Evolutionary conservation across 2,329 filamentous ascomycete species (phyloP), one percentile per base, ranked within the genome.

Genomic region (Fusarium pseudonygamai): DNA sequence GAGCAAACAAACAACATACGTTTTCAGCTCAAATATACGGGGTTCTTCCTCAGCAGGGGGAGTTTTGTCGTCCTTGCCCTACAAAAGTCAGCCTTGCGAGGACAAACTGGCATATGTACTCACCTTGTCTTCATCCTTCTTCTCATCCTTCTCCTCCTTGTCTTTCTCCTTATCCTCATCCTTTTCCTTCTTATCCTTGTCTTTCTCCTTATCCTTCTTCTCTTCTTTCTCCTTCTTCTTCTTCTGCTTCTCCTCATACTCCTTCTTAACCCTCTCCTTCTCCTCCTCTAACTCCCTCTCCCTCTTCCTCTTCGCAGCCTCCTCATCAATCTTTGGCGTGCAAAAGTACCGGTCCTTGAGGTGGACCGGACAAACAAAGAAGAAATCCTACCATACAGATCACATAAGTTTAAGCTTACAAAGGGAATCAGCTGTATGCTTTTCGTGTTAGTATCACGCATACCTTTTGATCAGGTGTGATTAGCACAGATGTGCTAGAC

Each of bases 401-500:
- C 49, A 59, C 45, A 73, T 74, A 58, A 70, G 60, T 56, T 30
- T 62, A 26, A 69, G 60, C 56, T 32, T 62, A 42, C 30, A 40
- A 26, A 57, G 39, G 32, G 67, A 36, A 46, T 71, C 58, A 70
- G 58, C 61, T 32, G 60, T 15, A 55, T 52, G 32, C 30, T 34
- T 34, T 13, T 34, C 32, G 6, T 34, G 32, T 34, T 7, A 34
- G 39, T 32, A 59, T 39, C 40, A 24, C 47, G 55, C 76, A 72
- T 78, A 96, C 95, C 90, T 96, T 96, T 78, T 94, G 95, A 78
- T 97, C 95, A 1, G 93, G 90, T 14, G 95, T 97, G 75, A 97
- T 93, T 61, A 99, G 86, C 24, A 98, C 96, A 74, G 92, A 97
- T 12, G 92, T 90, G 67, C 92, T 94, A 14, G 93, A 93, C 83